A percentile compares a stretch with the other conserved stretches of the same genome.
Evolutionary conservation across 164 flowering plant genomes (phyloP).

Genomic region (Hamamelis virginiana): DNA sequence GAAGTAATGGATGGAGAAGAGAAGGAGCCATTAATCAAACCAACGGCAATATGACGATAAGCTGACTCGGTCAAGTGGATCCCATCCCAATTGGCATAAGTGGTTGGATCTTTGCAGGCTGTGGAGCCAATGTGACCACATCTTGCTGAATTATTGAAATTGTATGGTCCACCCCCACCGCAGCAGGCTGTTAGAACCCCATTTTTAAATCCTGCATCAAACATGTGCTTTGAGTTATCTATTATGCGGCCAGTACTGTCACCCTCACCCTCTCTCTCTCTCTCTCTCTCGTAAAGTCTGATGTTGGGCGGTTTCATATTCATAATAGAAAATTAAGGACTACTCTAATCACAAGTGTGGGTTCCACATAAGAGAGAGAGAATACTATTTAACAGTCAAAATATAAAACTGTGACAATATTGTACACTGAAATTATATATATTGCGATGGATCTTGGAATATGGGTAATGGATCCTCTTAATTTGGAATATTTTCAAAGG

Average conservation of each 20-base stretch:
- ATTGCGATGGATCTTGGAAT: too few species aligned
- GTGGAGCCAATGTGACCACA: constrained; percentile 52
- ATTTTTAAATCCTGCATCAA: constrained; percentile 40
- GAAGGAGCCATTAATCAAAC: constrained; percentile 29
- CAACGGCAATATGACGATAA: constrained; percentile 32
- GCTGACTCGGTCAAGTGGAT: constrained; percentile 62
- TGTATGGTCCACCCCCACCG: constrained; percentile 67
- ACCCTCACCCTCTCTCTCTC: too few species aligned
- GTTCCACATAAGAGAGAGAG: too few species aligned
- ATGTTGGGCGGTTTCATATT: too few species aligned
- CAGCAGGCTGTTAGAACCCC: constrained; percentile 53
- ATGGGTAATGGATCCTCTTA: too few species aligned
- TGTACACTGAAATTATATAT: too few species aligned
- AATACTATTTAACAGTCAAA: too few species aligned
- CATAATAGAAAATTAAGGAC: too few species aligned
- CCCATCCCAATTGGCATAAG: constrained; percentile 60
- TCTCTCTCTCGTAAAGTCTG: too few species aligned
- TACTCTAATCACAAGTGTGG: too few species aligned
- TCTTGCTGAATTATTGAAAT: constrained; percentile 39
- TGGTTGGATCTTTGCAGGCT: constrained; percentile 40
- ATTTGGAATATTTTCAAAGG: too few species aligned
- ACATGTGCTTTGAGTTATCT: neutral
- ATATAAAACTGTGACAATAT: too few species aligned
- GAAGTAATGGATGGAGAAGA: constrained; percentile 24
- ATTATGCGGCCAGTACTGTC: neutral